A percentile compares a stretch with the other conserved stretches of the same genome.
Evolutionary conservation across 208 protist genomes (phyloP).

Genomic region (Trypanosoma rangeli): DNA sequence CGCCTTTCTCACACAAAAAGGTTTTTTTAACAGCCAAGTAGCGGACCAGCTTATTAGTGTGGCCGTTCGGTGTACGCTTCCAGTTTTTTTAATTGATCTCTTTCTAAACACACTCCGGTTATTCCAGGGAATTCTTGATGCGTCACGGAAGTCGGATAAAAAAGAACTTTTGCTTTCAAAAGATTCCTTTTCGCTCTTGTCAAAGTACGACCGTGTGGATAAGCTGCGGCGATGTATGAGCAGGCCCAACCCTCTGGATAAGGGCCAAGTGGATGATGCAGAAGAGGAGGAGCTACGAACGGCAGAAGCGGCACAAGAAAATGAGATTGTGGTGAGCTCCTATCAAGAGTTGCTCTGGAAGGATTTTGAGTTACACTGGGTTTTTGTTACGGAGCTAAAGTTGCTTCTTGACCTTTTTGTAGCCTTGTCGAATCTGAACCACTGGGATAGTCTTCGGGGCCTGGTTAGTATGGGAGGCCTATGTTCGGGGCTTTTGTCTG

Average conservation of each 20-base stretch:
- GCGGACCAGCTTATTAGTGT: slow-evolving; percentile 77
- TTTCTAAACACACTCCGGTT: slow-evolving; percentile 87
- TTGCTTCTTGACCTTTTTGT: slow-evolving; percentile 90
- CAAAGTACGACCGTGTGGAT: slow-evolving; percentile 83
- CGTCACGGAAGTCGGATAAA: slow-evolving; percentile 39
- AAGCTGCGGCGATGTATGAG: slow-evolving; percentile 72
- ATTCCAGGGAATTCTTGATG: slow-evolving; percentile 81
- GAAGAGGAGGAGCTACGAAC: slow-evolving; percentile 13
- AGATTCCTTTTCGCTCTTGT: slow-evolving; percentile 84
- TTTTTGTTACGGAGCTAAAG: slow-evolving; percentile 87
- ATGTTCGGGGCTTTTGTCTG: slow-evolving; percentile 80
- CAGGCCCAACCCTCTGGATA: slow-evolving; percentile 11
- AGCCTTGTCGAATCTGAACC: slow-evolving; percentile 51
- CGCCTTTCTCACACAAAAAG: slow-evolving; percentile 86
- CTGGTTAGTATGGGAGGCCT: slow-evolving; percentile 76
- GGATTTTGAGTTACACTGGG: slow-evolving; percentile 91
- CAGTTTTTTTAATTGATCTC: slow-evolving; percentile 84
- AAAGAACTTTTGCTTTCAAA: slow-evolving; percentile 67
- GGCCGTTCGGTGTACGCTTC: slow-evolving; percentile 68
- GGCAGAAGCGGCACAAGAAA: slow-evolving; percentile 32
- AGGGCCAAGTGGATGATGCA: slow-evolving; percentile 13
- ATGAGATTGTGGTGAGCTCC: slow-evolving; percentile 73
- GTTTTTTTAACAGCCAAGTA: slow-evolving; percentile 87
- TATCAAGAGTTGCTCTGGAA: slow-evolving; percentile 87
- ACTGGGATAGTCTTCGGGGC: slow-evolving; percentile 64